Base-by-base conservation (phyloP, 495 filamentous ascomycete genomes). In the Aspergillus steynii region DNA sequence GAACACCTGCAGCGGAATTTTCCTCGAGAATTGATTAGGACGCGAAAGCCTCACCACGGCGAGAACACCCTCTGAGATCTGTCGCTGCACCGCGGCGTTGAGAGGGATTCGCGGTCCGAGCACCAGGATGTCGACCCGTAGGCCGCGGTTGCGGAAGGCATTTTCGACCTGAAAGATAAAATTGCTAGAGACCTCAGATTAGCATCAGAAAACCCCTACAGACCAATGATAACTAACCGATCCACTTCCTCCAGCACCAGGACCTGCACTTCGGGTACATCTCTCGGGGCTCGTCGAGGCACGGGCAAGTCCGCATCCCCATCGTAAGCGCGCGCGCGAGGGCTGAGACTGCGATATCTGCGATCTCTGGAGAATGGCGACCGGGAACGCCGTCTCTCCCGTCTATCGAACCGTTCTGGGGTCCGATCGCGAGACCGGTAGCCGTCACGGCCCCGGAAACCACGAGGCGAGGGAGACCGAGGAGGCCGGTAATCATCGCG, bases 241-340 rank as follows among this genome's bases (percentile, higher is more conserved):
- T 92, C 88, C 12, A 97, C 79, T 67, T 93, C 87, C 63, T 94
- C 88, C 14, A 91, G 73, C 1, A 96, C 83, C 2, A 99, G 79
- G 29, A 97, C 82, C 66, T 97, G 94, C 29, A 98, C 90, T 66
- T 98, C 95, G 4, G 95, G 95, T 26, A 98, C 86, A 61, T 96
- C 87, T 56, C 83, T 77, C 2, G 90, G 85, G 53, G 84, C 83
- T 61, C 94, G 85, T 60, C 87, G 81, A 28, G 93, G 90, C 25
- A 96, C 82, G 15, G 88, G 88, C 3, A 90, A 76, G 47, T 86
- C 83, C 27, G 80, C 78, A 63, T 89, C 88, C 26, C 80, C 79
- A 42, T 86, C 84, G 50, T 79, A 77, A 0, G 74, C 69, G 28
- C 81, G 77, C 25, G 74, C 75, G 57, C 85, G 78, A 2, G 89